phyloP scores from a whole-genome alignment of 2,329 filamentous ascomycete genomes.

The Aspergillus thermomutatus region DNA sequence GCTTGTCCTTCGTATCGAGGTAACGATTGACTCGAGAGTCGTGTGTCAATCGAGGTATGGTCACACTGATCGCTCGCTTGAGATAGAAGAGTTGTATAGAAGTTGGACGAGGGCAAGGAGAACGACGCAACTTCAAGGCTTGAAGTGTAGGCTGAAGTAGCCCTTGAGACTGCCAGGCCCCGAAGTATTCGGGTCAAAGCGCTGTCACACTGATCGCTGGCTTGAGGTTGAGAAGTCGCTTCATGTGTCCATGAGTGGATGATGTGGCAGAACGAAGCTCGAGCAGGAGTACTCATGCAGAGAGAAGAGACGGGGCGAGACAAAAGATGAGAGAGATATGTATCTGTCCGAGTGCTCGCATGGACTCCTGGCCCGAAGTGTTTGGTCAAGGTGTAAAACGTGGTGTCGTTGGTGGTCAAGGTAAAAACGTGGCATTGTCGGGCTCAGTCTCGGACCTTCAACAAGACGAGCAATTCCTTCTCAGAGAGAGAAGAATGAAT shows the following conservation, averaged over 20 bases:
- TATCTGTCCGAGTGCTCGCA: not conserved
- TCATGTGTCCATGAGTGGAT: no score
- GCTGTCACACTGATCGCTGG: not conserved
- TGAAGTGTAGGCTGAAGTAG: not conserved
- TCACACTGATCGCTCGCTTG: no score
- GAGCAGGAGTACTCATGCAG: not conserved
- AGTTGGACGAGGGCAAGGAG: no score
- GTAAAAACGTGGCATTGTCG: not conserved
- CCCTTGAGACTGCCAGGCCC: not conserved
- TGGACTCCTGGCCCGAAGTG: not conserved
- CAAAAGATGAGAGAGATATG: not conserved
- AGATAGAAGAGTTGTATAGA: no score
- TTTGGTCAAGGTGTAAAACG: not conserved
- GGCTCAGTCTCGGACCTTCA: not conserved
- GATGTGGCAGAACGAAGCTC: not conserved
- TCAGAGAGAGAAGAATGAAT: not conserved
- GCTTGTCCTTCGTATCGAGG: no score
- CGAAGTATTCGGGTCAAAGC: not conserved
- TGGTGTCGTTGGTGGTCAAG: not conserved
- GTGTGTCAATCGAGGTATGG: no score
- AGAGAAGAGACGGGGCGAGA: not conserved
- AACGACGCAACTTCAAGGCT: no score
- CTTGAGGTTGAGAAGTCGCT: not conserved
- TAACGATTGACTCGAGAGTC: no score
- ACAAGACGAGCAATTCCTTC: not conserved